phyloP scores from a whole-genome alignment of 305 asterid genomes.

The Nicotiana rustica region DNA sequence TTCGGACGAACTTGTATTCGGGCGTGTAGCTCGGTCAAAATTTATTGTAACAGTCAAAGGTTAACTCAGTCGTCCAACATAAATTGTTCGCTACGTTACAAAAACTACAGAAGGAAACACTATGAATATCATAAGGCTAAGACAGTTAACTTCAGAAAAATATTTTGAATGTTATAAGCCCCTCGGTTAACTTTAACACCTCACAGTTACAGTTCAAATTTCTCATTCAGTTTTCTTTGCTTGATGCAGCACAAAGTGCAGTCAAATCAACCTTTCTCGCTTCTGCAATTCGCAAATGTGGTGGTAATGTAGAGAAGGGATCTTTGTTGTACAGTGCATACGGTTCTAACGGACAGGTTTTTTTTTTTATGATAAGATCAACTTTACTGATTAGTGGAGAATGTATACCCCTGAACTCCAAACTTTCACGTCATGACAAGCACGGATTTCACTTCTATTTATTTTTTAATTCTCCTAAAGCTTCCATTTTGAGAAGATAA shows the following conservation, averaged over 20 bases:
- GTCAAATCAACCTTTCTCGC: conserved; percentile 81
- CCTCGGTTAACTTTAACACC: neutral
- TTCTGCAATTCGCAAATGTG: conserved; percentile 89
- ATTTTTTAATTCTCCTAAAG: neutral
- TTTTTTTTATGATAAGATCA: conserved; percentile 19
- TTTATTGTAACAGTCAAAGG: neutral
- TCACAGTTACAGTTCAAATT: neutral
- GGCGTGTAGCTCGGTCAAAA: too few species aligned
- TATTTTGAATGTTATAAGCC: neutral
- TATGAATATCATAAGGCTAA: conserved; percentile 13
- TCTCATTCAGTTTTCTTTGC: conserved; percentile 34
- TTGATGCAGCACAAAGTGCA: conserved; percentile 91
- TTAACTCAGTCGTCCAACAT: neutral
- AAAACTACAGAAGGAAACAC: neutral
- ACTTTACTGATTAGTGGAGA: neutral
- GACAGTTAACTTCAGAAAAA: neutral
- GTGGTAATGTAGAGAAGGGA: conserved; percentile 96
- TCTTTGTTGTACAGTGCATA: conserved; percentile 71
- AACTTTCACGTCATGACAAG: neutral
- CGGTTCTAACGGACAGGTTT: conserved; percentile 93
- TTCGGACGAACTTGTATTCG: too few species aligned
- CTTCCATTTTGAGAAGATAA: conserved; percentile 8
- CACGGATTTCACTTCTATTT: neutral
- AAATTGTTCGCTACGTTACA: neutral
- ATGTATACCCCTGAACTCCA: neutral